Evolutionary conservation across 2,329 filamentous ascomycete species (phyloP).

Genomic region (Coniochaeta hoffmannii): DNA sequence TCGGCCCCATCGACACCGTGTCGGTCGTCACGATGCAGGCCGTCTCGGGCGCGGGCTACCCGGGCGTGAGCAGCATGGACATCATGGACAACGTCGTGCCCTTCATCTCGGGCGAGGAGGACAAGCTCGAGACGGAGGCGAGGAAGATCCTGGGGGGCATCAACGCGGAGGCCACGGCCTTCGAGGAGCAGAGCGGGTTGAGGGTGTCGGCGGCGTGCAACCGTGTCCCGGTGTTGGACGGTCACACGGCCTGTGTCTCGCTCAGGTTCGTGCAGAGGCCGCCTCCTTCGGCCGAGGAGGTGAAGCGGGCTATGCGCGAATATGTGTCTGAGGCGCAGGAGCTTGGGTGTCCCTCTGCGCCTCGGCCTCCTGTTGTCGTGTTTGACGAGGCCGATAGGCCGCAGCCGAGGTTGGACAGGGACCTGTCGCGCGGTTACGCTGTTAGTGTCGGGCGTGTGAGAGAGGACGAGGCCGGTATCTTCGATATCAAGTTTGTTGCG

Average conservation of each 20-base stretch:
- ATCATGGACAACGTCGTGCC: constrained; percentile 94
- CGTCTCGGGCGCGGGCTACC: constrained; percentile 86
- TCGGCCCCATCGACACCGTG: constrained; percentile 71
- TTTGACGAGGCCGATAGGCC: constrained; percentile 87
- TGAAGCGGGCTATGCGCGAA: constrained; percentile 69
- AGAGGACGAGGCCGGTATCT: constrained; percentile 80
- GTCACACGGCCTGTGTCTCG: constrained; percentile 91
- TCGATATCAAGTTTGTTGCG: constrained; percentile 92
- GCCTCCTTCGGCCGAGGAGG: constrained; percentile 65
- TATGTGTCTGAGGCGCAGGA: constrained; percentile 78
- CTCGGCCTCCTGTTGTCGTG: constrained; percentile 71
- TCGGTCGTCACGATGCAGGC: constrained; percentile 91
- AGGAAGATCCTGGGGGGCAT: constrained; percentile 84
- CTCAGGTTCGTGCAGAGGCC: constrained; percentile 72
- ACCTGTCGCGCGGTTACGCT: constrained; percentile 78
- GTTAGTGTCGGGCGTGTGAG: constrained; percentile 84
- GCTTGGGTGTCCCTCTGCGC: constrained; percentile 82
- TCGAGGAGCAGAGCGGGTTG: constrained; percentile 67
- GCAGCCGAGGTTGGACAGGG: constrained; percentile 83
- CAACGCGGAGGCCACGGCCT: constrained; percentile 63
- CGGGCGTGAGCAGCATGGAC: constrained; percentile 88
- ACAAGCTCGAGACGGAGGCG: constrained; percentile 91
- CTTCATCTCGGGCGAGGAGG: constrained; percentile 88
- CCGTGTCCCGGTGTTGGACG: constrained; percentile 88
- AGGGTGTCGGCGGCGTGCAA: constrained; percentile 85